phyloP scores from a whole-genome alignment of 345 rosid species.

The Physaria fendleri region DNA sequence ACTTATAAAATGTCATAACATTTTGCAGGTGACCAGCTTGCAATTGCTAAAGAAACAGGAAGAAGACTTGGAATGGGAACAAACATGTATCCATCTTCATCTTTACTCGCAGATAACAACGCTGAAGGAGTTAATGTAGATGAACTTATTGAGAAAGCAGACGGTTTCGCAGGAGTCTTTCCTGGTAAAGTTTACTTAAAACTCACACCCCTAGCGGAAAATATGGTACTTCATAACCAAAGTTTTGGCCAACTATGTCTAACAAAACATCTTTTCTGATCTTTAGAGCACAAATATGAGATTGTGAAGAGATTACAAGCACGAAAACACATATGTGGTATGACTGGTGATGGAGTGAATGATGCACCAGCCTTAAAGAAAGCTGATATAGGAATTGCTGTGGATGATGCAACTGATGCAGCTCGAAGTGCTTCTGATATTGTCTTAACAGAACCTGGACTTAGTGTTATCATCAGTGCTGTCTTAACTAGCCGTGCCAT shows the following conservation, averaged over 20 bases:
- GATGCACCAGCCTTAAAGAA: conserved; percentile 60
- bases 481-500: conserved; percentile 61
- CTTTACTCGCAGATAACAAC: conserved; percentile 39
- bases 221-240: no score
- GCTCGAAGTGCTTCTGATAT: conserved; percentile 60
- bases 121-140: conserved; percentile 34
- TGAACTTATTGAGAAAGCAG: conserved; percentile 37
- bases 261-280: not conserved
- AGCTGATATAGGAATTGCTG: conserved; percentile 66
- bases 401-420: conserved; percentile 61
- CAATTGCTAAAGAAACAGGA: conserved; percentile 62
- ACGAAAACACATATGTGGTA: conserved; percentile 49
- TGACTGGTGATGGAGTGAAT: conserved; percentile 66
- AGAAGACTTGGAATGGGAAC: conserved; percentile 73
- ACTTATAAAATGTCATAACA: not conserved
- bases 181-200: conserved; percentile 37
- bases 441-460: conserved; percentile 57
- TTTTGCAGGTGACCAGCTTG: conserved; percentile 53
- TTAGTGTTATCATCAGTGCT: conserved; percentile 58
- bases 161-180: conserved; percentile 68
- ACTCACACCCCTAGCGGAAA: no score
- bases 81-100: conserved; percentile 80
- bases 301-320: conserved; percentile 46
- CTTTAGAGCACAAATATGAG: conserved; percentile 52
- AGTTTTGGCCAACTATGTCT: no score